Percentiles rank a stretch among this genome's conserved stretches.
These are phyloP conservation scores for Candida corydali DNA, from an alignment of 805 yeast genomes.

Conservation along the genomic window DNA sequence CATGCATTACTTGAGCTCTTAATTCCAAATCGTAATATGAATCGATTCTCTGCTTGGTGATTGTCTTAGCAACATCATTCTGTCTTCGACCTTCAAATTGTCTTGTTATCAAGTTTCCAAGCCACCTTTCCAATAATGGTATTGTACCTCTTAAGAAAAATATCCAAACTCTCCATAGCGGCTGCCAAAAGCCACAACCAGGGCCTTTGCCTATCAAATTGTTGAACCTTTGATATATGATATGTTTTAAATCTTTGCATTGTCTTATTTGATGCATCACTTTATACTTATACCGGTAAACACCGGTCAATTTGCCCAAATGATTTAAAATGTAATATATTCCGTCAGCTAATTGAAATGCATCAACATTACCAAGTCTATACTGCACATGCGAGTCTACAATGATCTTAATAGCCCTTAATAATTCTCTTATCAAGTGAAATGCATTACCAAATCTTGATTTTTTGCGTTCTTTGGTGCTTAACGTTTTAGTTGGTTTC, in stretches of 20 bases:
- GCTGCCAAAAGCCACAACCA: slow-evolving; percentile 99
- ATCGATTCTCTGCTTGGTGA: slow-evolving; percentile 93
- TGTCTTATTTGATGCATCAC: slow-evolving; percentile 98
- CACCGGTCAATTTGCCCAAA: slow-evolving; percentile 93
- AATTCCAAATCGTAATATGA: slow-evolving; percentile 92
- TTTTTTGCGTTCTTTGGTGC: slow-evolving; percentile 93
- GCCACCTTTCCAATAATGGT: slow-evolving; percentile 91
- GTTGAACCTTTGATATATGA: slow-evolving; percentile 82
- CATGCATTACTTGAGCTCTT: slow-evolving; percentile 92
- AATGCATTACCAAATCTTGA: slow-evolving; percentile 96
- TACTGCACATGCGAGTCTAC: slow-evolving; percentile 94
- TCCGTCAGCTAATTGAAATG: slow-evolving; percentile 94
- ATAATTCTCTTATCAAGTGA: slow-evolving; percentile 85
- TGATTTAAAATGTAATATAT: slow-evolving; percentile 86
- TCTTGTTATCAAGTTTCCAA: slow-evolving; percentile 83
- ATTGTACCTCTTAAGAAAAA: slow-evolving; percentile 86
- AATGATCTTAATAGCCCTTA: slow-evolving; percentile 75
- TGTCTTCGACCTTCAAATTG: slow-evolving; percentile 95
- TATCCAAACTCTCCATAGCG: slow-evolving; percentile 97
- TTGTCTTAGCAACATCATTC: slow-evolving; percentile 87
- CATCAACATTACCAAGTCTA: slow-evolving; percentile 85
- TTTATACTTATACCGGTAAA: slow-evolving; percentile 92
- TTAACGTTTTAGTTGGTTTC: slow-evolving; percentile 92
- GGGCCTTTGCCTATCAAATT: slow-evolving; percentile 93
- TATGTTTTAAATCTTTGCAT: slow-evolving; percentile 92